Evolutionary conservation across 441 rosid species (phyloP).

Genomic region (Omphalea diandra): DNA sequence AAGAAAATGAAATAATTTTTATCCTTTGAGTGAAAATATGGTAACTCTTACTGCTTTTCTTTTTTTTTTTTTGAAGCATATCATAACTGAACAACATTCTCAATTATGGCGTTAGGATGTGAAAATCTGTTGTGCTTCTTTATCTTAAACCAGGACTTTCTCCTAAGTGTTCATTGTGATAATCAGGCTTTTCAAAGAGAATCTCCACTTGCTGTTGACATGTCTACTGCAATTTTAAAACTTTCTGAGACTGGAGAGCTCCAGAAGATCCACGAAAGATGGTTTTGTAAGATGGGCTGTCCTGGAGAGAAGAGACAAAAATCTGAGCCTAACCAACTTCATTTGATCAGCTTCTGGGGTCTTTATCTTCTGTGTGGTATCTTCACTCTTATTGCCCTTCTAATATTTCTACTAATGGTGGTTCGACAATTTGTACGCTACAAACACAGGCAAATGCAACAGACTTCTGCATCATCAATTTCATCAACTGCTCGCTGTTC

Average conservation of each 20-base stretch:
- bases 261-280: constrained; percentile 50
- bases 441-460: constrained; percentile 41
- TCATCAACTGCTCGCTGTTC: constrained; percentile 36
- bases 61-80: background rate
- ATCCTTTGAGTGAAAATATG: background rate
- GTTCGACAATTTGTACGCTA: constrained; percentile 51
- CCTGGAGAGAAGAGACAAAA: constrained; percentile 28
- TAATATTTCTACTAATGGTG: constrained; percentile 47
- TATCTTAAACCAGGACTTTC: background rate
- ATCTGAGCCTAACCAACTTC: constrained; percentile 56
- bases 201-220: too few species aligned
- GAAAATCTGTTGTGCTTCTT: background rate
- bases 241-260: constrained; percentile 73
- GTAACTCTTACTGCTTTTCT: background rate
- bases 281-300: constrained; percentile 69
- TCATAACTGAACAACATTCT: background rate
- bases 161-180: background rate
- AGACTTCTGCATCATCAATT: constrained; percentile 20
- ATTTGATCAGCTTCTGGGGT: constrained; percentile 76
- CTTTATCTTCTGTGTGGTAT: constrained; percentile 60
- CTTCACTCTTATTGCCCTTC: constrained; percentile 44
- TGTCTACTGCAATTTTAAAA: constrained; percentile 78
- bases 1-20: background rate
- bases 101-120: too few species aligned
- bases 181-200: constrained; percentile 71